Conservation (phyloP, 257 asterid genomes). For the Cruciata laevipes region DNA sequence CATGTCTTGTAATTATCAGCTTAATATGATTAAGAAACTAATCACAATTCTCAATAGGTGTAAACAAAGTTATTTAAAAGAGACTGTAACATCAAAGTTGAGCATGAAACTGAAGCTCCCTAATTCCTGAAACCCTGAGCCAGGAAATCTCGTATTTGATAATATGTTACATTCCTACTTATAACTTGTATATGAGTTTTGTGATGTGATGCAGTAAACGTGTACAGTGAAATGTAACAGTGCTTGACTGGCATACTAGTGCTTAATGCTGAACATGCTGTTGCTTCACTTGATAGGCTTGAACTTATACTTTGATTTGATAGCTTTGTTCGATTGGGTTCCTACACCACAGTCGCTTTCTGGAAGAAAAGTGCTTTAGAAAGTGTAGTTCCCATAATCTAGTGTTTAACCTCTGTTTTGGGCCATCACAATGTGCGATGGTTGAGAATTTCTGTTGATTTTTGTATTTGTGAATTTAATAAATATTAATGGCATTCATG, state of each 20-base stretch:
- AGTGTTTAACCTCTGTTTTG: no score
- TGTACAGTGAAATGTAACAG: no score
- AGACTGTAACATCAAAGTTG: not conserved
- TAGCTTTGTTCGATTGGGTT: not conserved
- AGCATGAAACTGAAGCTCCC: not conserved
- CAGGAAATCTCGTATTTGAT: not conserved
- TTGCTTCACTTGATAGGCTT: not conserved
- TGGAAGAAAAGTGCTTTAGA: not conserved
- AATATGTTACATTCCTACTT: not conserved
- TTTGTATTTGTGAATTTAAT: not conserved
- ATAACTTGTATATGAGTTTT: not conserved
- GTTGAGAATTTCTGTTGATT: not conserved
- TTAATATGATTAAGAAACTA: not conserved
- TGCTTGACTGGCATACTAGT: not conserved
- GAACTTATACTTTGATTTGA: not conserved
- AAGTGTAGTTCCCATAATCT: not conserved
- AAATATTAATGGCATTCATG: not conserved
- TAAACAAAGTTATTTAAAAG: not conserved
- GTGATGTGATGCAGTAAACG: no score
- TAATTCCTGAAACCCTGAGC: not conserved
- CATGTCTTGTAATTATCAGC: not conserved
- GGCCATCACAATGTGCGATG: not conserved
- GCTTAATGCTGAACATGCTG: no score
- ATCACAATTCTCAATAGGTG: not conserved
- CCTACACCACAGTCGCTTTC: not conserved